A percentile compares a stretch with the other conserved stretches of the same genome.
Conservation (phyloP, 1,139 yeast genomes). For the Suhomyces bribrorum region DNA sequence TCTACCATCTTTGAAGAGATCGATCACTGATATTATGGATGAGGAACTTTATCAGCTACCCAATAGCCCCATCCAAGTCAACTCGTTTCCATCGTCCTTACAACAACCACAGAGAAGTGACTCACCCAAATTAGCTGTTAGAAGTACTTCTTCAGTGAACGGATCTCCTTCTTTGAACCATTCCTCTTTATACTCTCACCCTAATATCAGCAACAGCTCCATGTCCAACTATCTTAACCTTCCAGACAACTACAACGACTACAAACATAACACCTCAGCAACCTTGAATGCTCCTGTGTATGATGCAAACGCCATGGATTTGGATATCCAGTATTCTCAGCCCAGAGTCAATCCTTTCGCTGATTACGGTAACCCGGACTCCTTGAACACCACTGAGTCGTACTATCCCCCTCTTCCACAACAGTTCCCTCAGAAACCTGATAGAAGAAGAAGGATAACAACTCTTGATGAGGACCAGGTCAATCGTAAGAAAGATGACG, state of each 20-base stretch:
- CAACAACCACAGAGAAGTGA: conserved; percentile 12
- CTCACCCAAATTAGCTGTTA: conserved; percentile 12
- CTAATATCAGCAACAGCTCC: conserved; percentile 16
- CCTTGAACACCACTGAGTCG: conserved; percentile 17
- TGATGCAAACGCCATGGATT: conserved; percentile 11
- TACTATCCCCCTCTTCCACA: conserved; percentile 16
- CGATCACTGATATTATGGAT: conserved; percentile 61
- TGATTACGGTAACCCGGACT: conserved; percentile 43
- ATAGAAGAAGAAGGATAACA: conserved; percentile 38
- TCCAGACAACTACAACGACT: conserved; percentile 36
- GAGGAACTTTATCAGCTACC: conserved; percentile 63
- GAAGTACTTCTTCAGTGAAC: conserved; percentile 13
- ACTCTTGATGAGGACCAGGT: conserved; percentile 31
- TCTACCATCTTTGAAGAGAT: conserved; percentile 51
- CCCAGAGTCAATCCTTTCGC: conserved; percentile 32
- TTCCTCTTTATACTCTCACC: conserved; percentile 18
- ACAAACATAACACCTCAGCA: conserved; percentile 17
- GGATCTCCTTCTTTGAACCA: conserved; percentile 22
- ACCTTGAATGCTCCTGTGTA: conserved; percentile 5
- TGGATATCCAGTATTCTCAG: conserved; percentile 15
- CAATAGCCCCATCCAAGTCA: conserved; percentile 19
- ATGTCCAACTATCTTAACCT: conserved; percentile 33
- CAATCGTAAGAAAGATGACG: conserved; percentile 34
- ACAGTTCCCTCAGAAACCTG: conserved; percentile 16
- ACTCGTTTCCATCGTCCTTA: conserved; percentile 5